Base-by-base conservation (phyloP, 257 asterid genomes). In the Solanum infundibuliforme region DNA sequence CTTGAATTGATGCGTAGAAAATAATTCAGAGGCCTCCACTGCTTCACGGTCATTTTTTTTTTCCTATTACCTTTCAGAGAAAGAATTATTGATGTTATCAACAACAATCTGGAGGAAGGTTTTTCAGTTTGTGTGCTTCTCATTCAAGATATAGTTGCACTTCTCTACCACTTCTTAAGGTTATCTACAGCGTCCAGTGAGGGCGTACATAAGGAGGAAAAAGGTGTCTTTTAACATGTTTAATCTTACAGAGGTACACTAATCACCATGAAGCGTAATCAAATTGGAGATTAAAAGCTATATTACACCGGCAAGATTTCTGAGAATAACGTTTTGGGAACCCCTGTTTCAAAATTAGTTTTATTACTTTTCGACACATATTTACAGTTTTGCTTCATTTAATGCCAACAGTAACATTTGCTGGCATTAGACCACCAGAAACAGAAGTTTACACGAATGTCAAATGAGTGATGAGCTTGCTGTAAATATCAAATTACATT, bases 401-500 rank as follows among this genome's bases (percentile, higher is more conserved):
- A 82, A 82, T 4, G n/a, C 69, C 86, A 46, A 29, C 71, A 31
- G 12, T 76, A n/a, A 48, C 12, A 0, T 82, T 82, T 81, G 69
- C 41, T 46, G 31, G 68, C 68, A 5, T 3, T 46, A 27, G 16
- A 81, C 6, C 41, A 46, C 29, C 65, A 29, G 25, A 81, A 46
- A 46, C 39, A 41, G 65, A 43, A 25, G 29, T 48, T 31, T 0
- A 48, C 86, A 82, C 5, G 31, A 82, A 82, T 29, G 69, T 82
- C 18, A 29, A 9, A 48, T 29, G 43, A 21, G 43, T 48, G 69
- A 27, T 29, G 84, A 79, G 25, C 85, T 43, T 43, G 38, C 66
- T 27, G 71, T 82, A 48, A 66, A 48, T 82, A 36, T 16, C n/a
- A 86, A 48, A 88, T 92, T 87, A 95, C 98, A 96, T 95, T 84